Base-by-base conservation (phyloP, 371 early-diverging fungal genomes). In the Nematocida ausubeli region DNA sequence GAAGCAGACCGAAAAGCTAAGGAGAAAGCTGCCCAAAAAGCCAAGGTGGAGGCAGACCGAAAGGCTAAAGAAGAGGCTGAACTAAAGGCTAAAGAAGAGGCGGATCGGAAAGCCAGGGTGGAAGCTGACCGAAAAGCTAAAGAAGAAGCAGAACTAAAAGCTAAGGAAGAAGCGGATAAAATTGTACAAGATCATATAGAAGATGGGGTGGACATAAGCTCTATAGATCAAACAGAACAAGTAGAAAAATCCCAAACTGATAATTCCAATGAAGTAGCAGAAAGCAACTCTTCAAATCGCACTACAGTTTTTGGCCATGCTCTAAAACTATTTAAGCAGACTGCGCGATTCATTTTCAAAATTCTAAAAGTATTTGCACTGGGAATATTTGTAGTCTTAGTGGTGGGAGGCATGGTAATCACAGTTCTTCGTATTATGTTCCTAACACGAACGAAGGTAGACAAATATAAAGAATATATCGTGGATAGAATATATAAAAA, bases 391-490 rank as follows among this genome's bases (percentile, higher is more conserved):
- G 73, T 35, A 30, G 4, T 28, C 7, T 22, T 65, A 12, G 22
- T 72, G 7, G 49, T 22, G 9, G n/a, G n/a, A 9, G 7, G 9
- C 0, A 28, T 24, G 7, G 37, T 72, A 32, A 44, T 72, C 7
- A 67, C 19, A 12, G 26, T 72, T 14, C 60, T 72, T 34, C 73
- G 60, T 40, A 14, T 51, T 16, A 30, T 22, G 14, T 51, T 51
- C 30, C 2, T 72, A 24, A 69, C 30, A n/a, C 19, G 22, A 26
- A 32, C 14, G 2, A 62, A 42, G 22, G 60, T 72, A 64, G 65
- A 62, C 19, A 40, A 72, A 32, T 64, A 72, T 40, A 37, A 19
- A 34, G 42, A n/a, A 14, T 72, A 64, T 34, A 9, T 72, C 22
- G 60, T 34, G 37, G 22, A 28, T 4, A 28, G 54, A 12, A 64